Base-by-base conservation (phyloP, 768 basidiomycete species). In the Hygrocybe coccinea region DNA sequence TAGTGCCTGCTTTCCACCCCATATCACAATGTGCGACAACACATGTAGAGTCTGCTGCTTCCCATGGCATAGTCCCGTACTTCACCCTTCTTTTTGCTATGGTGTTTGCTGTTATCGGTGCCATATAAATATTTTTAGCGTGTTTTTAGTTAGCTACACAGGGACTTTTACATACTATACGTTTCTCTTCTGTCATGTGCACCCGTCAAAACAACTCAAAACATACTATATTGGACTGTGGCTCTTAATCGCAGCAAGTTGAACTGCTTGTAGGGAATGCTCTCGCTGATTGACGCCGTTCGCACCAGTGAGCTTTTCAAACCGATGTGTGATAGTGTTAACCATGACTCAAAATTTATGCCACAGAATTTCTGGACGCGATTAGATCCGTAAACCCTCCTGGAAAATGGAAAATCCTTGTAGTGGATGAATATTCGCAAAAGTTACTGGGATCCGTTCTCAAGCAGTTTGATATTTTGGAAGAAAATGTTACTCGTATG, bases 401-500 rank as follows among this genome's bases (percentile, higher is more conserved):
- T 17, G 84, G 83, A 56, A 76, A 83, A 79, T 99, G 97, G 97
- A 99, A 99, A 82, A 89, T 97, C 62, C 83, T 98, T 43, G 93
- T 99, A 56, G 89, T 98, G 52, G 97, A 99, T 69, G 91, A 94
- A 60, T 83, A 91, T 71, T 87, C 94, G 22, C 87, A 94, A 71
- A 84, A 80, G 67, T 74, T 98, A 52, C 71, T 99, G 45, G 81
- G 85, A 58, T 83, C 88, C 8, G 91, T 95, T 3, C 79, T 97
- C 62, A 93, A 92, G 72, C 87, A 91, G 67, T 93, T 90, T 63
- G 95, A 99, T 69, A 89, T 98, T 54, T 71, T 98, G 54, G 87
- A 93, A 69, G 92, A 97, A 78, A 95, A 95, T 76, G 92, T 98
- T 41, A 97, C 94, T 45, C 81, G 95, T 97, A 74, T 68, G 92